Base-by-base conservation (phyloP, 495 filamentous ascomycete genomes). In the Bryoglossum gracile region DNA sequence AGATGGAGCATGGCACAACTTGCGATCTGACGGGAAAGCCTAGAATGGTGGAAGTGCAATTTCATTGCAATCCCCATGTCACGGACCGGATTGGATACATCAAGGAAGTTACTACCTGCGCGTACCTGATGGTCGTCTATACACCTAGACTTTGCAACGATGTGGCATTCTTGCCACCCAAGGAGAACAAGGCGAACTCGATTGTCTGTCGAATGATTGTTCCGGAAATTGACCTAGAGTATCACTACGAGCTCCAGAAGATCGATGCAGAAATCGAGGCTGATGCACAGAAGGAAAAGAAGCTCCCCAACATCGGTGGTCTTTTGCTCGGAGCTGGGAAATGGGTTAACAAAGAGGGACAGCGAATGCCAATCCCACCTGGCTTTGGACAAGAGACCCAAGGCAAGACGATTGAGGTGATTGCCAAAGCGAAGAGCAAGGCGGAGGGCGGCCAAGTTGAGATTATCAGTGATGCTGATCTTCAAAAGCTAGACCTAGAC, bases 71-170 rank as follows among this genome's bases (percentile, higher is more conserved):
- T 55, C 86, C 90, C 1, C 81, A 86, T 53, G 56, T 69, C 10
- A 79, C 75, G 4, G 91, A 96, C 64, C 82, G 84, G 6, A 96
- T 97, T 53, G 85, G 82, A 37, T 89, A 86, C 77, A 94, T 98
- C 68, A 98, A 98, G 60, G 92, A 98, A 62, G 75, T 94, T 3
- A 83, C 83, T 8, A 96, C 89, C 8, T 98, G 92, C 67, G 83
- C 87, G 18, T 98, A 98, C 55, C 68, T 96, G 34, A 94, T 98
- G 88, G 79, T 94, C 1, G 80, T 98, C 43, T 85, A 96, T 61
- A 98, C 92, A 0, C 88, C 92, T 2, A 80, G 91, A 1, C 79
- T 98, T 36, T 98, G 92, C 65, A 83, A 86, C 60, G 92, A 98
- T 54, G 81, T 89, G 18, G 90, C 91, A 4, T 98, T 98, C 65